phyloP scores from a whole-genome alignment of 805 yeast genomes.

The Isabelozyma rhagii region DNA sequence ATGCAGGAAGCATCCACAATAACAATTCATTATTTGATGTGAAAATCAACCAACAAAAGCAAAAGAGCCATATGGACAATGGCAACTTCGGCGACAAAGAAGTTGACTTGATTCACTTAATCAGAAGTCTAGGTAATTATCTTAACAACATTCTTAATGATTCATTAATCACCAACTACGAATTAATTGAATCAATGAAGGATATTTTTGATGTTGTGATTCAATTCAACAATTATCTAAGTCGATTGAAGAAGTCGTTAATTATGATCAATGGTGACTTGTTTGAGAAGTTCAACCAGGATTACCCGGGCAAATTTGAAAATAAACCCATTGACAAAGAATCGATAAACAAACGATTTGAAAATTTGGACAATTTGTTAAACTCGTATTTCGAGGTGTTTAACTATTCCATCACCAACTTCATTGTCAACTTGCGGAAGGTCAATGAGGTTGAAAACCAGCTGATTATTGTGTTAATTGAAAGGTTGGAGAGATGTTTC shows the following conservation, averaged over 20 bases:
- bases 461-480: constrained; percentile 40
- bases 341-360: constrained; percentile 38
- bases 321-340: constrained; percentile 36
- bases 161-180: constrained; percentile 61
- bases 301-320: constrained; percentile 34
- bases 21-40: constrained; percentile 18
- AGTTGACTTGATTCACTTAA: constrained; percentile 13
- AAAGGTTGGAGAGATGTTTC: constrained; percentile 38
- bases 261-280: constrained; percentile 48
- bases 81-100: neutral
- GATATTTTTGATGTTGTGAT: constrained; percentile 45
- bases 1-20: constrained; percentile 1
- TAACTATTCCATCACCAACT: constrained; percentile 41
- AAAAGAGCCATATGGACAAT: neutral
- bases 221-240: constrained; percentile 46
- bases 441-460: constrained; percentile 51
- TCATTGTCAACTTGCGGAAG: constrained; percentile 43
- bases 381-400: constrained; percentile 44
- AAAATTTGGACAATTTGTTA: constrained; percentile 39
- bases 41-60: constrained; percentile 5
- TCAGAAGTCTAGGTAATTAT: constrained; percentile 43
- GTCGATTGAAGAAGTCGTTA: constrained; percentile 53
- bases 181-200: constrained; percentile 45
- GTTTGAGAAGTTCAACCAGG: constrained; percentile 31
- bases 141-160: constrained; percentile 64